Percentiles rank a stretch among this genome's conserved stretches.
These are phyloP conservation scores for Zopfia rhizophila DNA, from an alignment of 2,329 filamentous ascomycete species.

Conservation along the genomic window DNA sequence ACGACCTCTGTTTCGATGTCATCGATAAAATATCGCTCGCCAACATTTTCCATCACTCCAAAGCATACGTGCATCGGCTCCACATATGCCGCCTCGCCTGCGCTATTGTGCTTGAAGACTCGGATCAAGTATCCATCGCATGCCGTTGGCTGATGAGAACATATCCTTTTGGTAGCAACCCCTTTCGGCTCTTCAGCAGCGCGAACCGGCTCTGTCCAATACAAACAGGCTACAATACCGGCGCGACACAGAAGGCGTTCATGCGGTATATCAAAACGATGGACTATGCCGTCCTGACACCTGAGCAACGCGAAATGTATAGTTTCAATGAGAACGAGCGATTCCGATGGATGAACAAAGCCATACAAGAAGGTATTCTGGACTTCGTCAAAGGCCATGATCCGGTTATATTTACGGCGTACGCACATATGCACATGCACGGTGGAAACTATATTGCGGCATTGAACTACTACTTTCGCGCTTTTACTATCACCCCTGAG, in stretches of 20 bases:
- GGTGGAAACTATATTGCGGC: conserved; percentile 86
- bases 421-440: conserved; percentile 88
- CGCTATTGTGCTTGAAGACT: conserved; percentile 81
- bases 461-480: conserved; percentile 83
- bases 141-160: conserved; percentile 87
- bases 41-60: conserved; percentile 80
- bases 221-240: conserved; percentile 78
- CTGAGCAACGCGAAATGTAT: conserved; percentile 58
- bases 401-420: conserved; percentile 83
- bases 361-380: conserved; percentile 50
- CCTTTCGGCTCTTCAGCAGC: conserved; percentile 83
- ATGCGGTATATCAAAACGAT: conserved; percentile 90
- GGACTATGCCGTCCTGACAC: conserved; percentile 73
- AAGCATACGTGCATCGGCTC: conserved; percentile 75
- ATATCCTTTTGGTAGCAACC: conserved; percentile 80
- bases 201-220: conserved; percentile 81
- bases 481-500: conserved; percentile 73
- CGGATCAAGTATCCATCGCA: conserved; percentile 77
- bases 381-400: conserved; percentile 64
- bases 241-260: conserved; percentile 88
- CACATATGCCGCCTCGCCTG: conserved; percentile 85
- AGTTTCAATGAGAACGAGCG: conserved; percentile 50
- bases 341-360: conserved; percentile 52
- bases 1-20: conserved; percentile 80
- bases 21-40: conserved; percentile 82